These are phyloP conservation scores for Vanderwaltozyma verrucispora DNA, from an alignment of 805 yeast species.

Conservation along the genomic window DNA sequence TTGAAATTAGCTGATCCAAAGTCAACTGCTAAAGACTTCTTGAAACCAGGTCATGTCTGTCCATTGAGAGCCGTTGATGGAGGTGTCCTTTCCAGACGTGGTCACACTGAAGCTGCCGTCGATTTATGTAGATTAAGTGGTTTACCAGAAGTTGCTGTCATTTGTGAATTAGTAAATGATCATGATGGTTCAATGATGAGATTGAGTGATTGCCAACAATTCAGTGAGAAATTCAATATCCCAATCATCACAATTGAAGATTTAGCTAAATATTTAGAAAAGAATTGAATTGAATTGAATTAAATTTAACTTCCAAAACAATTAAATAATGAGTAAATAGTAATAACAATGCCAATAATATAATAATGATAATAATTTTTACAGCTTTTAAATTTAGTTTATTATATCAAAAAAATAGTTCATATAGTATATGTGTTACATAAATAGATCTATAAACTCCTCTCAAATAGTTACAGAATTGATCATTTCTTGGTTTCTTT, in stretches of 20 bases:
- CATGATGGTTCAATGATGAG: constrained; percentile 95
- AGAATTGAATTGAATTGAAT: background rate
- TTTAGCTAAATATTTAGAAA: constrained; percentile 42
- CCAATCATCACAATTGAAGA: constrained; percentile 74
- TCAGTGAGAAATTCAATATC: constrained; percentile 50
- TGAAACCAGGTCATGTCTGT: constrained; percentile 89
- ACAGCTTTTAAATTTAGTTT: too few relatives aligned
- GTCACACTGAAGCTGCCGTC: constrained; percentile 97
- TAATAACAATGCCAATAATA: too few relatives aligned
- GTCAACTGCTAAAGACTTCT: constrained; percentile 52
- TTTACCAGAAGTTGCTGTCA: constrained; percentile 76
- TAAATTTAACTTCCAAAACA: too few relatives aligned
- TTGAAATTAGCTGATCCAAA: constrained; percentile 47
- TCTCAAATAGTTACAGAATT: too few relatives aligned
- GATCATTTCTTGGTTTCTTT: constrained; percentile 32
- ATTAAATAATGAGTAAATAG: background rate
- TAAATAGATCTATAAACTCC: too few relatives aligned
- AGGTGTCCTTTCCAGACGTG: constrained; percentile 69
- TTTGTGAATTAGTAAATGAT: constrained; percentile 89
- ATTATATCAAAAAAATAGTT: too few relatives aligned
- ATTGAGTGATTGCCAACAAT: constrained; percentile 69
- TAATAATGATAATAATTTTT: too few relatives aligned
- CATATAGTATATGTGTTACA: too few relatives aligned
- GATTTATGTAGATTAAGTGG: constrained; percentile 73
- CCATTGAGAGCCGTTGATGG: constrained; percentile 90